phyloP scores from a whole-genome alignment of 805 yeast species.

The Zygotorulaspora sp. region DNA sequence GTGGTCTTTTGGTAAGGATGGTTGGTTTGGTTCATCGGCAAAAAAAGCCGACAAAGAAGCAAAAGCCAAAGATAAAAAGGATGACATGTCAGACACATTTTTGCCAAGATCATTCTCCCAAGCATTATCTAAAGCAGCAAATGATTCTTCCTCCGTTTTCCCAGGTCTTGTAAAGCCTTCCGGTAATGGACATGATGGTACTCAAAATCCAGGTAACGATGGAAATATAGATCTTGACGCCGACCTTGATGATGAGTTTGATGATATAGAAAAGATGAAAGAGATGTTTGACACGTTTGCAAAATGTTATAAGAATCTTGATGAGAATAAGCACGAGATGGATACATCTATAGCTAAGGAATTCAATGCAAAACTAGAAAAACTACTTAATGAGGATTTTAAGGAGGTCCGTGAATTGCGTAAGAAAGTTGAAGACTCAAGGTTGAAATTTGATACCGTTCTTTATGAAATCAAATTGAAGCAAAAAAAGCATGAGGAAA shows the following conservation, averaged over 20 bases:
- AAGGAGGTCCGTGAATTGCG: constrained; percentile 57
- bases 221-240: constrained; percentile 28
- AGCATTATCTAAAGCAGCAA: constrained; percentile 56
- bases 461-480: constrained; percentile 50
- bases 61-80: constrained; percentile 5
- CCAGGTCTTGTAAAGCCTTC: constrained; percentile 24
- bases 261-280: constrained; percentile 49
- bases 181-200: constrained; percentile 33
- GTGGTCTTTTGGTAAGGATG: constrained; percentile 33
- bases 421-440: constrained; percentile 62
- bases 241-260: constrained; percentile 41
- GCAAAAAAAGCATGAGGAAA: constrained; percentile 16
- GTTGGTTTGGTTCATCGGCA: constrained; percentile 18
- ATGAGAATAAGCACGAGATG: constrained; percentile 64
- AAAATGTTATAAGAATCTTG: constrained; percentile 55
- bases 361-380: constrained; percentile 53
- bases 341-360: constrained; percentile 57
- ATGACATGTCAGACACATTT: constrained; percentile 11
- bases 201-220: too few species aligned
- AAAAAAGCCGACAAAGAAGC: constrained; percentile 9
- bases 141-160: constrained; percentile 46
- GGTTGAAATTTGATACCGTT: constrained; percentile 64
- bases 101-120: constrained; percentile 72
- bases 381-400: constrained; percentile 53
- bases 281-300: constrained; percentile 45